Evolutionary conservation across 2,329 filamentous ascomycete species (phyloP).

Genomic region (Lachnellula arida): DNA sequence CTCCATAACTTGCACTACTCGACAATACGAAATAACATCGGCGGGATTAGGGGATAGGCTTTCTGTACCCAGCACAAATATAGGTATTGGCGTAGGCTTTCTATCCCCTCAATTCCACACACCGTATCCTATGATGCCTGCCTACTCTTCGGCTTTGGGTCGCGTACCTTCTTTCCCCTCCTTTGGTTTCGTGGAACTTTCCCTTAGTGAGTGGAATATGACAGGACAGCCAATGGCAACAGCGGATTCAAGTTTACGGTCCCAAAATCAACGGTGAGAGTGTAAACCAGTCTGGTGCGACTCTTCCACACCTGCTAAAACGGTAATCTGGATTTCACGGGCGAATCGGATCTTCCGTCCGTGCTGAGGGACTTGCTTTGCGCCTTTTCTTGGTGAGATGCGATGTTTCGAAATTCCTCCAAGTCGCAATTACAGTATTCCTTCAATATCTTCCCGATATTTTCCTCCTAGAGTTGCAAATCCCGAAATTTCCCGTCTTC

Average conservation of each 20-base stretch:
- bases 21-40: not conserved
- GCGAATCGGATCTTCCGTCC: no score
- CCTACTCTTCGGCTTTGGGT: no score
- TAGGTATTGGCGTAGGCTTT: no score
- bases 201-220: slow-evolving; percentile 13
- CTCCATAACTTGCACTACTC: no score
- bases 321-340: no score
- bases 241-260: not conserved
- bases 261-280: not conserved
- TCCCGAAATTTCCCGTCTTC: not conserved
- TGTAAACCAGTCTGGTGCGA: not conserved
- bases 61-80: no score
- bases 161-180: not conserved
- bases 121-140: no score
- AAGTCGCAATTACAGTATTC: not conserved
- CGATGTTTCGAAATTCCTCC: not conserved
- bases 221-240: slow-evolving; percentile 3
- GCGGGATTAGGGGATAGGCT: not conserved
- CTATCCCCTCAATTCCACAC: no score
- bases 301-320: not conserved
- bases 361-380: no score
- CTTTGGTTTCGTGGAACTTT: slow-evolving; percentile 2
- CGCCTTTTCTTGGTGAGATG: no score
- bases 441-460: no score
- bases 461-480: not conserved